Evolutionary conservation across 495 filamentous ascomycete genomes (phyloP).

Genomic region (Daldinia bambusicola): DNA sequence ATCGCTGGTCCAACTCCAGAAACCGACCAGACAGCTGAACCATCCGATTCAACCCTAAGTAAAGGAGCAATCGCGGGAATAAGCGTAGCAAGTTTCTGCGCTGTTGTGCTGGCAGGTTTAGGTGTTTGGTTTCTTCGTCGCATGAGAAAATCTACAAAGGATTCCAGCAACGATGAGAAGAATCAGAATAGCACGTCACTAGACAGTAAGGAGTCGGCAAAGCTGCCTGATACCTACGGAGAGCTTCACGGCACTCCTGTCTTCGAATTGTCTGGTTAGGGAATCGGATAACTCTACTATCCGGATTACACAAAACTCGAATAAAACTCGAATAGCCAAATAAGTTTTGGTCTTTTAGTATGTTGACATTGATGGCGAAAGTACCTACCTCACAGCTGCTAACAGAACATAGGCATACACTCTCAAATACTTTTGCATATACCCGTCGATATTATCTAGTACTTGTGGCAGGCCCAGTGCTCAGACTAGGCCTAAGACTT

Average conservation of each 20-base stretch:
- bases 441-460: neutral
- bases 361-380: neutral
- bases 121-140: neutral
- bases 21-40: neutral
- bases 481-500: neutral
- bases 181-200: neutral
- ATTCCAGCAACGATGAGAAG: neutral
- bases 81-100: neutral
- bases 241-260: constrained; percentile 2
- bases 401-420: neutral
- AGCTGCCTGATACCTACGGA: neutral
- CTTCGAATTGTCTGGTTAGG: neutral
- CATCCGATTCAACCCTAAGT: neutral
- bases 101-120: neutral
- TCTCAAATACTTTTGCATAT: neutral
- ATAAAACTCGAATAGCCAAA: neutral
- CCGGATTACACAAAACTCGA: neutral
- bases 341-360: neutral
- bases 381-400: neutral
- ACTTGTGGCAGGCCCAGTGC: neutral
- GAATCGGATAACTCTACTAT: neutral
- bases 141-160: neutral
- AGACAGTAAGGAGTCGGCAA: neutral
- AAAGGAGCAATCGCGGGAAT: constrained; percentile 4
- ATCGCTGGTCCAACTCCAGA: neutral